phyloP scores from a whole-genome alignment of 306 rosid genomes.

The Cercis canadensis region DNA sequence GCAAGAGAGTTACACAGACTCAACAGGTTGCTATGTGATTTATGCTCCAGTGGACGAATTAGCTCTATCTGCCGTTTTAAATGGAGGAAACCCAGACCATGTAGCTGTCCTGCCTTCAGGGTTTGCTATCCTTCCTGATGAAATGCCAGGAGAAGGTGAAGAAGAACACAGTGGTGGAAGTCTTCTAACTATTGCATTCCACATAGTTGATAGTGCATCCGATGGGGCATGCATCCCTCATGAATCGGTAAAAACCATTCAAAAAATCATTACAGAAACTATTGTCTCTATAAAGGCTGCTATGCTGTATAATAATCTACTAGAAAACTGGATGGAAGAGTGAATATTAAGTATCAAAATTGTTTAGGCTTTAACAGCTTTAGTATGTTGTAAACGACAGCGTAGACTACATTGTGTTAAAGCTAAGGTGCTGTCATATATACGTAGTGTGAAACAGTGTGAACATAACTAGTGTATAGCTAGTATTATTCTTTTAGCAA shows the following conservation, averaged over 20 bases:
- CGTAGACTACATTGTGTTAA: too few species aligned
- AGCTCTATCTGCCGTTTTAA: conserved; percentile 37
- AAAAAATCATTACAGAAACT: conserved; percentile 37
- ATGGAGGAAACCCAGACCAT: conserved; percentile 48
- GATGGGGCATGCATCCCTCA: conserved; percentile 11
- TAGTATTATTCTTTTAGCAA: too few species aligned
- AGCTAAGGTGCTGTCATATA: too few species aligned
- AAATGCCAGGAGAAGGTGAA: not conserved
- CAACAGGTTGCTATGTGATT: conserved; percentile 50
- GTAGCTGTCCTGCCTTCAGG: conserved; percentile 60
- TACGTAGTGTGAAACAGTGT: too few species aligned
- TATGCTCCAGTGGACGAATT: conserved; percentile 54
- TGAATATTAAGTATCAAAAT: too few species aligned
- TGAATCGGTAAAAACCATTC: conserved; percentile 34
- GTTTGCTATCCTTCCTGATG: conserved; percentile 58
- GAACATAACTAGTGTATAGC: too few species aligned
- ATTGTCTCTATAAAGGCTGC: conserved; percentile 38
- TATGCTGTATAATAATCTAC: conserved; percentile 5
- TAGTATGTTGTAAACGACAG: too few species aligned
- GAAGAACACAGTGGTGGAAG: conserved; percentile 35
- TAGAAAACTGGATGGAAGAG: too few species aligned
- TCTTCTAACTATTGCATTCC: conserved; percentile 52
- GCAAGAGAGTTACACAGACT: conserved; percentile 61
- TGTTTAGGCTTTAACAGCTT: too few species aligned
- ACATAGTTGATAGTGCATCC: conserved; percentile 34